A percentile compares a stretch with the other conserved stretches of the same genome.
Evolutionary conservation across 352 stramenopile genomes (phyloP).

Genomic region (Phytophthora ramorum): DNA sequence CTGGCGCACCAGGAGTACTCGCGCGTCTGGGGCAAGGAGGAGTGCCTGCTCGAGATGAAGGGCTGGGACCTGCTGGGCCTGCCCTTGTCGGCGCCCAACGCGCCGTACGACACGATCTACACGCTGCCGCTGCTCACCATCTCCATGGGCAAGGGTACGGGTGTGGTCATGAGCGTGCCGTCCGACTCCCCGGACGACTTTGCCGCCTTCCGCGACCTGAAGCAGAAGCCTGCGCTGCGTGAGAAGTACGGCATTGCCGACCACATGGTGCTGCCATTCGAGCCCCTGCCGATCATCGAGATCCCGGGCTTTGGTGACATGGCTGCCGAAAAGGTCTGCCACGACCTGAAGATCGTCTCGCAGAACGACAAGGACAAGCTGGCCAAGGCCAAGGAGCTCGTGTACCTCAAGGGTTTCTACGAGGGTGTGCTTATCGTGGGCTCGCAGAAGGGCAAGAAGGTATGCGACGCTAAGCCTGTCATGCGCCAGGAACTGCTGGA

Average conservation of each 20-base stretch:
- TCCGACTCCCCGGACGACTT: conserved; percentile 99
- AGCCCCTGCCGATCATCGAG: conserved; percentile 99
- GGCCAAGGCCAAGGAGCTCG: conserved; percentile 97
- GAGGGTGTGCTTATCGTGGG: conserved; percentile 98
- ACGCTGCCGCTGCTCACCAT: conserved; percentile 99
- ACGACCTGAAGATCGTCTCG: conserved; percentile 98
- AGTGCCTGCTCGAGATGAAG: conserved; percentile 92
- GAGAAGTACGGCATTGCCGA: conserved; percentile 99
- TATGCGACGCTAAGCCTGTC: conserved; percentile 98
- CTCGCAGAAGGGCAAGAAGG: conserved; percentile 95
- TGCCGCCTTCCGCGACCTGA: conserved; percentile 97
- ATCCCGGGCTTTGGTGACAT: conserved; percentile 98
- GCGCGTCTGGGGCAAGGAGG: conserved; percentile 88
- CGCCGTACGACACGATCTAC: conserved; percentile 99
- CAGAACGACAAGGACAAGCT: conserved; percentile 99
- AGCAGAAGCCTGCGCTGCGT: conserved; percentile 98
- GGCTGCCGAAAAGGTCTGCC: conserved; percentile 95
- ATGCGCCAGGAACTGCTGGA: conserved; percentile 98
- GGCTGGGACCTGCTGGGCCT: conserved; percentile 97
- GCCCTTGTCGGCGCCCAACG: conserved; percentile 95
- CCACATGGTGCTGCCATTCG: conserved; percentile 98
- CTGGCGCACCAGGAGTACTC: conserved; percentile 96
- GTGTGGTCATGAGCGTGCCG: conserved; percentile 99
- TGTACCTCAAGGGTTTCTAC: conserved; percentile 99
- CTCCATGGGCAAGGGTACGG: conserved; percentile 99